Conservation (phyloP, 1,284 basidiomycete species). For the Mycosarcoma mackinlayi region DNA sequence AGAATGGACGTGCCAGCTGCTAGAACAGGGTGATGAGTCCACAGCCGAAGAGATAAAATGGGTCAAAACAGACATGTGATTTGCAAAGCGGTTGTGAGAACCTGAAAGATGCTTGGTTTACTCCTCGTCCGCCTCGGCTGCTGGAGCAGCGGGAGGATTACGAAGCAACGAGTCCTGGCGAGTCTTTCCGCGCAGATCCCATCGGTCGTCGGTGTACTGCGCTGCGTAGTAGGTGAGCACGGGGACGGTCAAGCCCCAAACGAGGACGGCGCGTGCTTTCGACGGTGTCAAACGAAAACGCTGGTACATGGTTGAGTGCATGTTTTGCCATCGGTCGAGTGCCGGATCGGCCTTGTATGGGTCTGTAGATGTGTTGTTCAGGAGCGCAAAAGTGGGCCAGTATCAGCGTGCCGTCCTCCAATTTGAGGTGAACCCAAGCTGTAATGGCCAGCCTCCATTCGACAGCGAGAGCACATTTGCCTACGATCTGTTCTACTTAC, state of each 20-base stretch:
- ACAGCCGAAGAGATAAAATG: too few species aligned
- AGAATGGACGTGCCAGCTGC: too few species aligned
- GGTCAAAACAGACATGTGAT: conserved; percentile 1
- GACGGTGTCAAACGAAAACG: conserved; percentile 59
- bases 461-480: too few species aligned
- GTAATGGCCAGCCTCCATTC: too few species aligned
- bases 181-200: conserved; percentile 60
- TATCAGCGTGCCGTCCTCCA: too few species aligned
- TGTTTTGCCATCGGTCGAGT: conserved; percentile 63
- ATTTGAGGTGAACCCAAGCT: too few species aligned
- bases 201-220: conserved; percentile 49
- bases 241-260: conserved; percentile 58
- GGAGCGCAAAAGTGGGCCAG: too few species aligned
- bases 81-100: conserved; percentile 6
- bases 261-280: conserved; percentile 45
- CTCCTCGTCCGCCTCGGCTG: conserved; percentile 24
- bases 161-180: conserved; percentile 50
- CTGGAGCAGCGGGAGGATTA: conserved; percentile 34
- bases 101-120: conserved; percentile 9
- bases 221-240: conserved; percentile 49
- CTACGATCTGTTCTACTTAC: too few species aligned
- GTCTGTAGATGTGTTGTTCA: conserved; percentile 32
- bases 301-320: conserved; percentile 66
- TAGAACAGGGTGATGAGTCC: too few species aligned
- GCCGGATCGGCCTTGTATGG: conserved; percentile 65